These are phyloP conservation scores for Sclerospora graminicola DNA, from an alignment of 352 stramenopile species.

Conservation along the genomic window DNA sequence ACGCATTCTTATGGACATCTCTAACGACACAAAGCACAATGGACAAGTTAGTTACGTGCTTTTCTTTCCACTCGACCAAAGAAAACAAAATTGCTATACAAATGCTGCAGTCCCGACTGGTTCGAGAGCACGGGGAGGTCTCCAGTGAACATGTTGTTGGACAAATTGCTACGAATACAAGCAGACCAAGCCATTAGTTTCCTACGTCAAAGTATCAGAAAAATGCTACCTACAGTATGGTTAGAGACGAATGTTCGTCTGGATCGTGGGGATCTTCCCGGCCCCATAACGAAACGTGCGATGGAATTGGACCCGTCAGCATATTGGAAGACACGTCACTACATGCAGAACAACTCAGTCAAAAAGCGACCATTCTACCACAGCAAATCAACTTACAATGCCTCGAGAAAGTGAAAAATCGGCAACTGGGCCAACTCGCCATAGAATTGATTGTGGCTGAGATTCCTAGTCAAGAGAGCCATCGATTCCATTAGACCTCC, in stretches of 20 bases:
- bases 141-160: constrained; percentile 33
- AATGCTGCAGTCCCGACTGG: constrained; percentile 28
- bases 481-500: constrained; percentile 2
- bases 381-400: constrained; percentile 24
- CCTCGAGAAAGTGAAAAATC: constrained; percentile 24
- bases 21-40: constrained; percentile 6
- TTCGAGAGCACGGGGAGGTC: constrained; percentile 32
- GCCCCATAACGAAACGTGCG: constrained; percentile 27
- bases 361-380: too few species aligned
- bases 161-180: constrained; percentile 27
- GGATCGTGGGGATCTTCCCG: constrained; percentile 41
- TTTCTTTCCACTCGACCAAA: too few species aligned
- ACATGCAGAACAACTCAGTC: background rate
- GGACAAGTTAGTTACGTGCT: too few species aligned
- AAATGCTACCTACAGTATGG: constrained; percentile 44
- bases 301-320: constrained; percentile 29
- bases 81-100: too few species aligned
- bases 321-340: constrained; percentile 52
- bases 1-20: constrained; percentile 25
- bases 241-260: constrained; percentile 31
- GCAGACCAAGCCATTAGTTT: too few species aligned
- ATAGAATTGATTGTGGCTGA: constrained; percentile 41
- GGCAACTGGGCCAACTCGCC: constrained; percentile 23
- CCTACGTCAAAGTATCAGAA: too few species aligned
- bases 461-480: constrained; percentile 20